Percentiles rank a stretch among this genome's conserved stretches.
These are phyloP conservation scores for Parastagonospora avenae DNA, from an alignment of 2,329 filamentous ascomycete species.

Conservation along the genomic window DNA sequence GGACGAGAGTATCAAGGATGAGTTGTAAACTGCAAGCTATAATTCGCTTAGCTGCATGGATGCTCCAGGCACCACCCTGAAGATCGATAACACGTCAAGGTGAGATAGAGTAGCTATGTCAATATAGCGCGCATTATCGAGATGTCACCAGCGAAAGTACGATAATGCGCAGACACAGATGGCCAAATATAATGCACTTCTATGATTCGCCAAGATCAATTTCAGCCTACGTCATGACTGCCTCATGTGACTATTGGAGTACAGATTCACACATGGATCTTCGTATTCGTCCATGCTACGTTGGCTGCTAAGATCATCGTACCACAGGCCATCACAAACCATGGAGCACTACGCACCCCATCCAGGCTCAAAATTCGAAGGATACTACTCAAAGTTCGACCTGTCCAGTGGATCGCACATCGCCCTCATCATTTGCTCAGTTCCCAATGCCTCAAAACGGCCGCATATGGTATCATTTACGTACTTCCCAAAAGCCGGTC, in stretches of 20 bases:
- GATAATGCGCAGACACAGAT: no score
- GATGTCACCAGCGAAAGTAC: no score
- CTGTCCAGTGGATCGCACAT: constrained; percentile 54
- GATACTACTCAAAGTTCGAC: constrained; percentile 58
- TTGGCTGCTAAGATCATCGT: neutral
- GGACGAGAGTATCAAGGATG: constrained; percentile 28
- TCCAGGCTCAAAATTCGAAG: constrained; percentile 51
- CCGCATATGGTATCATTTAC: constrained; percentile 57
- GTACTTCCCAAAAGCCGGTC: constrained; percentile 49
- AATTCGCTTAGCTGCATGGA: no score
- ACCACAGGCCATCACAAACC: neutral
- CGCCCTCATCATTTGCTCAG: constrained; percentile 54
- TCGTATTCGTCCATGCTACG: neutral
- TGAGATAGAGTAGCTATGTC: no score
- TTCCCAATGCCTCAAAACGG: constrained; percentile 47
- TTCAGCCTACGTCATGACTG: constrained; percentile 27
- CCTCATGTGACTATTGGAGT: constrained; percentile 2
- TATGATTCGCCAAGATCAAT: constrained; percentile 9
- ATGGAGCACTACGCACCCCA: constrained; percentile 55
- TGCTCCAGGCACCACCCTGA: no score
- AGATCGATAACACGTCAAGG: no score
- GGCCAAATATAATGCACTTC: neutral
- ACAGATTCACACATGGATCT: neutral
- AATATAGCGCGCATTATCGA: neutral
- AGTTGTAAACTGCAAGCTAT: constrained; percentile 19